phyloP scores from a whole-genome alignment of 148 eudicot species.

The Talinum fruticosum region DNA sequence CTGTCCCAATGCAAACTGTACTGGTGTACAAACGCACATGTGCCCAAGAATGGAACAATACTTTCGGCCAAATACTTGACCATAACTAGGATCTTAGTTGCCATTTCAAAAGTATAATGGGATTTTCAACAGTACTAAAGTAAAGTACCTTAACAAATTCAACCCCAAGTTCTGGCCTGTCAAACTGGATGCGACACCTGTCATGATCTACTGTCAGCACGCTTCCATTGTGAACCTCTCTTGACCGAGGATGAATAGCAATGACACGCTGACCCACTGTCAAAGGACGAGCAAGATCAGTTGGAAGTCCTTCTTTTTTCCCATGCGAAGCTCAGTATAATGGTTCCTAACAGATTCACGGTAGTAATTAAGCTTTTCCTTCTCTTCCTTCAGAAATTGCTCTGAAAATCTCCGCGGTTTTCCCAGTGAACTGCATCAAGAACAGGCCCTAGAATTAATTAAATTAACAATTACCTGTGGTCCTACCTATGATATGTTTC shows the following conservation, averaged over 20 bases:
- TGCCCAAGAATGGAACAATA: not conserved
- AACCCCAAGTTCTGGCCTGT: constrained; percentile 93
- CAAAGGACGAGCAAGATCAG: constrained; percentile 96
- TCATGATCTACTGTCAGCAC: constrained; percentile 87
- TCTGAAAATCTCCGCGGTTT: constrained; percentile 91
- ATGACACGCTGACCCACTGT: constrained; percentile 93
- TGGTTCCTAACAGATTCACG: constrained; percentile 91
- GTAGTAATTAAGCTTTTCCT: constrained; percentile 85
- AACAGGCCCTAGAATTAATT: constrained; percentile 14
- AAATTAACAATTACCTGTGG: not conserved
- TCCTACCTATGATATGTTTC: too few relatives aligned
- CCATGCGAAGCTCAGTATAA: constrained; percentile 86
- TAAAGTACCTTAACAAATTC: constrained; percentile 83
- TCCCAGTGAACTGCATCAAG: constrained; percentile 81
- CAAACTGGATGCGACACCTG: constrained; percentile 92
- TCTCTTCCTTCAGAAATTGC: constrained; percentile 92
- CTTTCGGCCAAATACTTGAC: not conserved
- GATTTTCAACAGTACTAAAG: not conserved
- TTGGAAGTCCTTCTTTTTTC: constrained; percentile 84
- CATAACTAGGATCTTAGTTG: not conserved
- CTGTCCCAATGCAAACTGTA: not conserved
- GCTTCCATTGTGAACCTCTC: constrained; percentile 89
- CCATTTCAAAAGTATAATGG: not conserved
- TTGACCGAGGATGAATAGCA: constrained; percentile 87
- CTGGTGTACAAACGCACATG: not conserved